phyloP scores from a whole-genome alignment of 129 eudicot genomes.

The Flaveria bidentis region DNA sequence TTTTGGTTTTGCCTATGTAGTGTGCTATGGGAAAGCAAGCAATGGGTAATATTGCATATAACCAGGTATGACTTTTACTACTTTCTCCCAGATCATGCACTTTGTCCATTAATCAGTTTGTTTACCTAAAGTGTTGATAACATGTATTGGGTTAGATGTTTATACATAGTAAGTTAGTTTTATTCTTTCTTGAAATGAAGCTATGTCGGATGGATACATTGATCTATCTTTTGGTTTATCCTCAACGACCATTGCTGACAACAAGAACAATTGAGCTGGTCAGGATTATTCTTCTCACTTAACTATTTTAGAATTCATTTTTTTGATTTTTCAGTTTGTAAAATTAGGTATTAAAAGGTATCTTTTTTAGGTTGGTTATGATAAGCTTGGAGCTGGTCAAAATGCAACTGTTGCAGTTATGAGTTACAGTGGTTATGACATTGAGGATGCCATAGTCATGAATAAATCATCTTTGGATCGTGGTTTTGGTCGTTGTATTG shows the following conservation, averaged over 20 bases:
- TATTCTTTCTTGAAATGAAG: slow-evolving; percentile 33
- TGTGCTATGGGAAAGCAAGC: slow-evolving; percentile 99
- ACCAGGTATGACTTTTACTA: slow-evolving; percentile 55
- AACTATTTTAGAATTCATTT: background rate
- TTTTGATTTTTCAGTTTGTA: slow-evolving; percentile 1
- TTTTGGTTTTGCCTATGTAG: slow-evolving; percentile 31
- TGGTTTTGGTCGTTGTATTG: slow-evolving; percentile 99
- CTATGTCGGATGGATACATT: slow-evolving; percentile 80
- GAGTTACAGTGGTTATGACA: slow-evolving; percentile 98
- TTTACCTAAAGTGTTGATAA: too few relatives aligned
- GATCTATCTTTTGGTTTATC: slow-evolving; percentile 91
- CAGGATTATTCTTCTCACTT: slow-evolving; percentile 31
- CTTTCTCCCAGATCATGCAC: background rate
- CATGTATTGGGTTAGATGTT: too few relatives aligned
- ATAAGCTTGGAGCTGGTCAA: slow-evolving; percentile 98
- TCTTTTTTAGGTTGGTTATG: slow-evolving; percentile 65
- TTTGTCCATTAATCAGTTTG: background rate
- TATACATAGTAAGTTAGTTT: background rate
- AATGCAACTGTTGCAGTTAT: slow-evolving; percentile 98
- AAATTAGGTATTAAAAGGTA: background rate
- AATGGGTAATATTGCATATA: slow-evolving; percentile 98
- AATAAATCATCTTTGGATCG: slow-evolving; percentile 96
- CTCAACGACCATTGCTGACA: slow-evolving; percentile 90
- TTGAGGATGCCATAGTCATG: slow-evolving; percentile 99
- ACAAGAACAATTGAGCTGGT: slow-evolving; percentile 96